Base-by-base conservation (phyloP, 2,329 filamentous ascomycete species). In the Huntiella decipiens region DNA sequence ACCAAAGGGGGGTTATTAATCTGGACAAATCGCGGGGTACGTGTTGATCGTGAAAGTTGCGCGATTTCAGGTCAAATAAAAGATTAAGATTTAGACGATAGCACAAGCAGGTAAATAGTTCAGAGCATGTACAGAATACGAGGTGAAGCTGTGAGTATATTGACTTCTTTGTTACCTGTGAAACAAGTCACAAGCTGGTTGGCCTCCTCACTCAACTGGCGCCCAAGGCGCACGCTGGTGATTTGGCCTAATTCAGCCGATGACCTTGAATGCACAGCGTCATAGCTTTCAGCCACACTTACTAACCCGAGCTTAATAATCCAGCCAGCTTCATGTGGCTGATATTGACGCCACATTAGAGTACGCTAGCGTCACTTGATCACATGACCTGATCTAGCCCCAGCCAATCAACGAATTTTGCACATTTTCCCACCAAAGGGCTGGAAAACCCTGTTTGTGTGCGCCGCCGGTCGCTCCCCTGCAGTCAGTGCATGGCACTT, bases 401-500 rank as follows among this genome's bases (percentile, higher is more conserved):
- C 16, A 40, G 43, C 47, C 47, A 49, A 49, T 49, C 44, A 49
- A 36, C 33, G 44, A 19, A 46, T 44, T 49, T 46, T 49, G 35
- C 47, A 49, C 44, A 49, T 43, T 49, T 49, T 49, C 46, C 32
- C 32, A 31, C 36, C 37, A 44, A 36, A 49, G 47, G 47, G 47
- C 47, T 49, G 40, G 16, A 12, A 42, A 49, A 39, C 47, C 47
- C 47, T 49, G 34, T 43, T 33, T 49, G 44, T 46, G 44, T 31
- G 39, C 22, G 22, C 22, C 22, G 22, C 22, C 22, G 22, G 22
- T 28, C 22, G 6, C 22, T 28, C 22, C 22, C 22, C 22, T 28
- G 22, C 8, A 28, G 22, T 32, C 44, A 35, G 43, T 45, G 47
- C 44, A 49, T 49, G 44, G 35, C 47, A 46, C 44, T 46, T 49